Evolutionary conservation across 108 stramenopile genomes (phyloP).

Genomic region (Skeletonema marinoi): DNA sequence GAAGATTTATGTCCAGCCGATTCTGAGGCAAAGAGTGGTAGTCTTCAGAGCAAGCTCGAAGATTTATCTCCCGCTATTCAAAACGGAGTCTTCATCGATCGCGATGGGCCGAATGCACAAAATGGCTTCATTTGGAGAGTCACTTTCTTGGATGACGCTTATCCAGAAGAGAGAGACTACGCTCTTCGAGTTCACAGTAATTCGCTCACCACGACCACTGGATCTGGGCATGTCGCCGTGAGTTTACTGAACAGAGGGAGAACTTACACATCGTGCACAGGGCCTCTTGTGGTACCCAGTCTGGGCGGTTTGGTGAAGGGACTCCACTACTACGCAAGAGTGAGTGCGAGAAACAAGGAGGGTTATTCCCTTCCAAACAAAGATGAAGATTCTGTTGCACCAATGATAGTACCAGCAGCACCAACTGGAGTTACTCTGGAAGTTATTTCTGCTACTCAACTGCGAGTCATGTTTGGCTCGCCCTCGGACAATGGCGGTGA

Average conservation of each 20-base stretch:
- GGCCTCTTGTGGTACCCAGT: conserved; percentile 66
- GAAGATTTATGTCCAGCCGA: conserved; percentile 35
- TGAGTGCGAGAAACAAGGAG: conserved; percentile 73
- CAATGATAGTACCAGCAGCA: conserved; percentile 70
- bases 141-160: conserved; percentile 82
- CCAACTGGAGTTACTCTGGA: conserved; percentile 74
- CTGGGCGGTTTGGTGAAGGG: conserved; percentile 69
- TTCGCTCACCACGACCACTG: conserved; percentile 33
- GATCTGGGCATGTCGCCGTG: conserved; percentile 33
- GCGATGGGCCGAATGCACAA: conserved; percentile 54
- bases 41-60: conserved; percentile 77
- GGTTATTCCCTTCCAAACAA: conserved; percentile 65
- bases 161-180: conserved; percentile 53
- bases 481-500: conserved; percentile 86
- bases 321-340: conserved; percentile 75
- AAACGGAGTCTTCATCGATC: conserved; percentile 71
- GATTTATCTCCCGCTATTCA: conserved; percentile 47
- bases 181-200: conserved; percentile 45
- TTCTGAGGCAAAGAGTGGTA: conserved; percentile 52
- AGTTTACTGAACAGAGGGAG: conserved; percentile 51
- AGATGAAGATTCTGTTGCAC: conserved; percentile 52
- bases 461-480: conserved; percentile 72
- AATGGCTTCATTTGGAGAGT: conserved; percentile 77
- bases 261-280: conserved; percentile 56
- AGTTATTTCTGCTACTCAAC: conserved; percentile 64